These are phyloP conservation scores for Alternaria arborescens DNA, from an alignment of 2,329 filamentous ascomycete species.

Conservation along the genomic window DNA sequence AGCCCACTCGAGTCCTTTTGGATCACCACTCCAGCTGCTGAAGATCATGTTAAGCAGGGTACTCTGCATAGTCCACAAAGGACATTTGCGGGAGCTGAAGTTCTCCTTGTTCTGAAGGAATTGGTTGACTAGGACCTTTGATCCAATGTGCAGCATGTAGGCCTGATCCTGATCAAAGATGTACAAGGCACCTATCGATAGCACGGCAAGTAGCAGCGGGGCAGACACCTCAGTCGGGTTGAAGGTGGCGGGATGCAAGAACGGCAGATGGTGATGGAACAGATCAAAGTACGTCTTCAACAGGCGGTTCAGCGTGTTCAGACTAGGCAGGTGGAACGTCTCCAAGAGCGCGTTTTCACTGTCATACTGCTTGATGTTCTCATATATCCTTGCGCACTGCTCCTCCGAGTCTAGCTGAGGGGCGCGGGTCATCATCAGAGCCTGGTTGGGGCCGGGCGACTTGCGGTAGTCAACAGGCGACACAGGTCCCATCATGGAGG, in stretches of 20 bases:
- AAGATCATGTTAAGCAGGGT: slow-evolving; percentile 98
- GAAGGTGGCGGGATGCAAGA: slow-evolving; percentile 93
- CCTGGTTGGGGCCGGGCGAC: slow-evolving; percentile 73
- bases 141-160: slow-evolving; percentile 96
- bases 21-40: slow-evolving; percentile 97
- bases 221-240: slow-evolving; percentile 80
- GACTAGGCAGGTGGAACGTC: slow-evolving; percentile 85
- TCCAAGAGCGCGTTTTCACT: slow-evolving; percentile 83
- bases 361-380: slow-evolving; percentile 84
- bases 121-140: slow-evolving; percentile 95
- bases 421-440: slow-evolving; percentile 71
- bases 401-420: slow-evolving; percentile 87
- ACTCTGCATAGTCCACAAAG: slow-evolving; percentile 97
- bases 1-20: slow-evolving; percentile 97
- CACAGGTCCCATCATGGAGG: slow-evolving; percentile 71
- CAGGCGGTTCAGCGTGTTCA: slow-evolving; percentile 86
- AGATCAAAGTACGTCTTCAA: slow-evolving; percentile 95
- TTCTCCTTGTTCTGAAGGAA: slow-evolving; percentile 98
- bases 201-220: slow-evolving; percentile 83
- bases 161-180: slow-evolving; percentile 97
- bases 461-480: slow-evolving; percentile 74
- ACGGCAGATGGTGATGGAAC: slow-evolving; percentile 96
- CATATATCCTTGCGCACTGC: slow-evolving; percentile 82
- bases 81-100: slow-evolving; percentile 97
- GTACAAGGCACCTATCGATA: slow-evolving; percentile 95